These are phyloP conservation scores for Colletotrichum orbiculare DNA, from an alignment of 2,329 filamentous ascomycete species.

Conservation along the genomic window DNA sequence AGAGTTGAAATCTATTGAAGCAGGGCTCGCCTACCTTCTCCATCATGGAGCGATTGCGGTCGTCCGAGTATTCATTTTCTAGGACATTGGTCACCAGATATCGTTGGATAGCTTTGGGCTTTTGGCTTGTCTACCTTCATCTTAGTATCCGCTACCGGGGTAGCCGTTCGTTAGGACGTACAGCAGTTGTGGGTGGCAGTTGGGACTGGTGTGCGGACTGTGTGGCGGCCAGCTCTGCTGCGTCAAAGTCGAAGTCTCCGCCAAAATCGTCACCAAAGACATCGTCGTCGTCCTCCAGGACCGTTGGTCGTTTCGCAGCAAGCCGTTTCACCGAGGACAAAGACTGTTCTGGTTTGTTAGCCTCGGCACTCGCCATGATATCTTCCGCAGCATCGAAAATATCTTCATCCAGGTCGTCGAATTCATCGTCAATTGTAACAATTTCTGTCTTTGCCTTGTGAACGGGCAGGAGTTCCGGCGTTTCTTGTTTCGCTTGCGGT, in stretches of 20 bases:
- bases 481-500: slow-evolving; percentile 21
- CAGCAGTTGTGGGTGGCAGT: slow-evolving; percentile 43
- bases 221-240: slow-evolving; percentile 77
- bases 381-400: slow-evolving; percentile 61
- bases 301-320: background rate
- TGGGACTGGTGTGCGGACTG: slow-evolving; percentile 63
- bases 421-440: slow-evolving; percentile 63
- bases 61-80: slow-evolving; percentile 74
- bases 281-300: slow-evolving; percentile 66
- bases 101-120: slow-evolving; percentile 82
- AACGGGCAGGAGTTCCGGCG: background rate
- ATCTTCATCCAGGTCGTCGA: slow-evolving; percentile 75
- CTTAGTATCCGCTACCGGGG: slow-evolving; percentile 67
- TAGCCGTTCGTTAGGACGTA: slow-evolving; percentile 47
- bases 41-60: slow-evolving; percentile 66
- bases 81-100: slow-evolving; percentile 83
- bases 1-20: background rate
- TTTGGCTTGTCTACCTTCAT: slow-evolving; percentile 72
- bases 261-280: slow-evolving; percentile 79
- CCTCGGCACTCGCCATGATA: slow-evolving; percentile 43
- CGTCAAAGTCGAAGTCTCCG: slow-evolving; percentile 83
- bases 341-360: slow-evolving; percentile 13
- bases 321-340: slow-evolving; percentile 24
- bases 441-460: background rate
- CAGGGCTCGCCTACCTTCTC: slow-evolving; percentile 73